A percentile compares a stretch with the other conserved stretches of the same genome.
phyloP scores from a whole-genome alignment of 106 monocot species.

The Gastrodia elata region DNA sequence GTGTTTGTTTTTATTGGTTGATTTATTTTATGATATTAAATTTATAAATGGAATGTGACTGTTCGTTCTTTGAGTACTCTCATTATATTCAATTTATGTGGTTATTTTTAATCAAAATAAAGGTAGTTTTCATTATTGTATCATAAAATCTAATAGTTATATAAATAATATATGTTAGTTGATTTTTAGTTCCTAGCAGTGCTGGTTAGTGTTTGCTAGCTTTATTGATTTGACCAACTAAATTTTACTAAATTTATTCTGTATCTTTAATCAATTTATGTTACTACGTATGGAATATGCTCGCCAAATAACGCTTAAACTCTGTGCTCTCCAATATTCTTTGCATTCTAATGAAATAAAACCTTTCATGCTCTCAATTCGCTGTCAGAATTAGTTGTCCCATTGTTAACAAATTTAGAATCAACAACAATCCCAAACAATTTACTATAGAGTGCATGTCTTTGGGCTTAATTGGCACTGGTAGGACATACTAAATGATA shows the following conservation, averaged over 20 bases:
- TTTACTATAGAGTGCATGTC: neutral
- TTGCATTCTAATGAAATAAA: neutral
- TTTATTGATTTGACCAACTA: neutral
- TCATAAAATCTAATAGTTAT: too few species aligned
- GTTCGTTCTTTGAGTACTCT: too few species aligned
- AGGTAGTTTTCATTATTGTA: too few species aligned
- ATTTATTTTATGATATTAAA: too few species aligned
- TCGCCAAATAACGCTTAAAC: neutral
- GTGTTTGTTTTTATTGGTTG: too few species aligned
- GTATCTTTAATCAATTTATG: neutral
- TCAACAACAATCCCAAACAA: neutral
- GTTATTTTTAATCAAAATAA: too few species aligned
- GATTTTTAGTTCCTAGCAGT: too few species aligned
- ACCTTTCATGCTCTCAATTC: neutral
- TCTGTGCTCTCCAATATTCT: neutral
- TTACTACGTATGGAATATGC: neutral
- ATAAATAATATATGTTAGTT: too few species aligned
- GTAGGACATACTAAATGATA: neutral
- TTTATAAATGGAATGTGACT: too few species aligned
- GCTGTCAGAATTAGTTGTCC: neutral
- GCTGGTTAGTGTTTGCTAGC: too few species aligned
- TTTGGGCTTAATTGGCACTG: neutral
- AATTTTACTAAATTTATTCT: too few species aligned
- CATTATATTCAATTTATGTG: too few species aligned
- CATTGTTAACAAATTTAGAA: neutral